phyloP scores from a whole-genome alignment of 2,329 filamentous ascomycete genomes.

The Xylaria sp. region DNA sequence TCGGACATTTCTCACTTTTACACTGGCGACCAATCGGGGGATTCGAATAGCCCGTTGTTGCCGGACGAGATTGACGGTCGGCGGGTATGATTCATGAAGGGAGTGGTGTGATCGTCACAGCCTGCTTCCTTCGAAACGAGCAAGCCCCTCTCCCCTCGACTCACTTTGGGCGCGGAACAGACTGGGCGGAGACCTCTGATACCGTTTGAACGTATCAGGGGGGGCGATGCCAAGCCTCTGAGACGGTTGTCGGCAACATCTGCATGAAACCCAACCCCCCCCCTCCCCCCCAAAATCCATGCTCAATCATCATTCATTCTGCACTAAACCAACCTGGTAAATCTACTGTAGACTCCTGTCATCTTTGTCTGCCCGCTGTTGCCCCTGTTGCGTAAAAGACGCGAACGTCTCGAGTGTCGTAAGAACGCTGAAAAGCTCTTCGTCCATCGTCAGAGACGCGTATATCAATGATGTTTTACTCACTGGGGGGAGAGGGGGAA shows the following conservation, averaged over 20 bases:
- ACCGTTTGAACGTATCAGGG: constrained; percentile 30
- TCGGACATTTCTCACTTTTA: constrained; percentile 2
- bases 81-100: not conserved
- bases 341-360: not conserved
- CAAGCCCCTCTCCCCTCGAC: not conserved
- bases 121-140: constrained; percentile 13
- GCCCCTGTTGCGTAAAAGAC: not conserved
- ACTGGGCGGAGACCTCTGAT: constrained; percentile 24
- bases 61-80: not conserved
- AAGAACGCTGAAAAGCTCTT: not conserved
- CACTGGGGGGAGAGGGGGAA: not conserved
- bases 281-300: not conserved
- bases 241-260: constrained; percentile 26
- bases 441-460: constrained; percentile 3
- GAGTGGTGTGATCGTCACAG: constrained; percentile 25
- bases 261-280: constrained; percentile 13
- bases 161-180: not conserved
- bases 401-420: not conserved
- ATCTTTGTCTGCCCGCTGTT: not conserved
- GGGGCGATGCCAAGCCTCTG: constrained; percentile 28
- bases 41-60: not conserved
- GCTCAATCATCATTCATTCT: not conserved
- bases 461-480: not conserved
- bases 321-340: not conserved
- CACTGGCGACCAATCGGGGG: constrained; percentile 23